phyloP scores from a whole-genome alignment of 495 filamentous ascomycete species.

The Trichoderma reesei region DNA sequence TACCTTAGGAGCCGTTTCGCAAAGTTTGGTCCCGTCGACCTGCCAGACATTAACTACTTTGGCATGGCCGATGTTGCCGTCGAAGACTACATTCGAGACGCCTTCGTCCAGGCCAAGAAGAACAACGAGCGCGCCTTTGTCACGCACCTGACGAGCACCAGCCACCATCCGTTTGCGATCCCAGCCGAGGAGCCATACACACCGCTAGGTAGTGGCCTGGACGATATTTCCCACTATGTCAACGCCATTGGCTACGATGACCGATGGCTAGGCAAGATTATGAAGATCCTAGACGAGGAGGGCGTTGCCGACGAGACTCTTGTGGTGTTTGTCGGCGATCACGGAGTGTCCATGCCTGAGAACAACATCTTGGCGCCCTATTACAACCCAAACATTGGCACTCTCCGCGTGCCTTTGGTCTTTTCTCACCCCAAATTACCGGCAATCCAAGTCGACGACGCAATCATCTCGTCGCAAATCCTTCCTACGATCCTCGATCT shows the following conservation, averaged over 20 bases:
- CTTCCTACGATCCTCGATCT: slow-evolving; percentile 43
- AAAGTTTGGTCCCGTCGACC: slow-evolving; percentile 24
- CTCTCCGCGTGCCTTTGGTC: slow-evolving; percentile 42
- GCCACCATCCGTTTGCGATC: slow-evolving; percentile 35
- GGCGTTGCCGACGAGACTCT: slow-evolving; percentile 41
- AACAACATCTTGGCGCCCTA: slow-evolving; percentile 37
- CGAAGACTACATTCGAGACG: slow-evolving; percentile 32
- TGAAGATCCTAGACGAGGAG: slow-evolving; percentile 37
- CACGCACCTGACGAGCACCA: slow-evolving; percentile 38
- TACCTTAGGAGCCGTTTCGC: slow-evolving; percentile 21
- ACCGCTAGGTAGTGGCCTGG: not conserved
- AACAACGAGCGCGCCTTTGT: slow-evolving; percentile 37
- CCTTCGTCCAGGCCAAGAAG: slow-evolving; percentile 31
- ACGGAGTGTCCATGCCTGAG: slow-evolving; percentile 37
- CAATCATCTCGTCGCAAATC: slow-evolving; percentile 37
- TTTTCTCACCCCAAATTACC: slow-evolving; percentile 39
- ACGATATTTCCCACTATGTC: slow-evolving; percentile 30
- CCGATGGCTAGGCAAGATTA: slow-evolving; percentile 32
- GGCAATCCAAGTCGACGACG: slow-evolving; percentile 30
- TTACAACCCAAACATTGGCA: slow-evolving; percentile 40
- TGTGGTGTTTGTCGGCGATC: slow-evolving; percentile 40
- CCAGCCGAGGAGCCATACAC: slow-evolving; percentile 27
- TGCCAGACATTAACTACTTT: slow-evolving; percentile 35
- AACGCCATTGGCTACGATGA: slow-evolving; percentile 36
- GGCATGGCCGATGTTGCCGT: slow-evolving; percentile 39